Evolutionary conservation across 2,329 filamentous ascomycete species (phyloP).

Genomic region (Sporothrix schenckii): DNA sequence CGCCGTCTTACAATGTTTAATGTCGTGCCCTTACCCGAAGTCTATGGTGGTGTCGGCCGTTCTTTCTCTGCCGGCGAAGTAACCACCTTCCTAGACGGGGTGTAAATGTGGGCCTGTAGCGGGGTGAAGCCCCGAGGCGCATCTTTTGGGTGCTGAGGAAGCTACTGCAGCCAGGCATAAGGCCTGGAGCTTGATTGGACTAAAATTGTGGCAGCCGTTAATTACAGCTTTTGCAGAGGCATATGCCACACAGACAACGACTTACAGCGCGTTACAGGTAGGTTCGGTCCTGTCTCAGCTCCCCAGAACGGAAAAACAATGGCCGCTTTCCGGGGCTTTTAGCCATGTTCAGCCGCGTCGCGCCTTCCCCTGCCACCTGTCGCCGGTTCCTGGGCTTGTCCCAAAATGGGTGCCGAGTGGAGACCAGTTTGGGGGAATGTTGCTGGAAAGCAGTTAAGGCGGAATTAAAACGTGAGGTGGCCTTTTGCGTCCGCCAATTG

Average conservation of each 20-base stretch:
- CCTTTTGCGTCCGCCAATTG: constrained; percentile 6
- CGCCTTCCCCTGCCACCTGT: not conserved
- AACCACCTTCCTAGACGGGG: constrained; percentile 27
- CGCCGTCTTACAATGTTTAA: constrained; percentile 2
- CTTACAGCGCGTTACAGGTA: not conserved
- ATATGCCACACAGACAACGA: not conserved
- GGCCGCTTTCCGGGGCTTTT: constrained; percentile 20
- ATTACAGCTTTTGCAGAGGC: not conserved
- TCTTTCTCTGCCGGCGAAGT: not conserved
- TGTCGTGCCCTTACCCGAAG: not conserved
- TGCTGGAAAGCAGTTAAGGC: constrained; percentile 15
- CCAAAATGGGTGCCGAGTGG: constrained; percentile 29
- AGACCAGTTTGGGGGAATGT: not conserved
- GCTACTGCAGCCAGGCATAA: not conserved
- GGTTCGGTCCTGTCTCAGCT: not conserved
- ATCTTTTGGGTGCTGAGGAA: not conserved
- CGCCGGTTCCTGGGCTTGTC: constrained; percentile 31
- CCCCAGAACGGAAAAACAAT: constrained; percentile 27
- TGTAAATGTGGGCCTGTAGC: constrained; percentile 11
- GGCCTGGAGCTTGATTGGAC: constrained; percentile 7
- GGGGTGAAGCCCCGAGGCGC: constrained; percentile 15
- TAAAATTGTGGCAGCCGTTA: not conserved
- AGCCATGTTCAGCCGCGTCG: constrained; percentile 1
- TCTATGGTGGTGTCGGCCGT: not conserved
- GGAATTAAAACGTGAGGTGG: constrained; percentile 29